These are phyloP conservation scores for Penicillium sp. DNA, from an alignment of 2,329 filamentous ascomycete genomes.

Conservation along the genomic window DNA sequence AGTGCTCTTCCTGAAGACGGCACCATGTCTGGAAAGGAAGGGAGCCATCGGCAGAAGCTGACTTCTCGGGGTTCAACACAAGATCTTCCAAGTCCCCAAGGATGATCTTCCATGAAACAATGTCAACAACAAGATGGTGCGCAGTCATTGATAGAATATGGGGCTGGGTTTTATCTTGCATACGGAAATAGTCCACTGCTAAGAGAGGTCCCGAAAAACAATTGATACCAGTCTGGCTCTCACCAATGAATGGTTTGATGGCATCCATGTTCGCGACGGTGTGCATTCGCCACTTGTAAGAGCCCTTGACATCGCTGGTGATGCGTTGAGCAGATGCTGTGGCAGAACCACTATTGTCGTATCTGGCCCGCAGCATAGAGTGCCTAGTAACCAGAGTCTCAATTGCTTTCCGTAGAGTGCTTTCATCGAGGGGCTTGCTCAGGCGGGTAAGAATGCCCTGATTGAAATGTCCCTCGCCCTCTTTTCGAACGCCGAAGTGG, in stretches of 20 bases:
- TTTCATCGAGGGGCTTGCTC: slow-evolving; percentile 24
- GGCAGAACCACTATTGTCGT: slow-evolving; percentile 19
- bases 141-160: slow-evolving; percentile 36
- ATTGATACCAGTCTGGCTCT: slow-evolving; percentile 36
- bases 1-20: slow-evolving; percentile 31
- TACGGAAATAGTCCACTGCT: slow-evolving; percentile 43
- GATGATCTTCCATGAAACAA: slow-evolving; percentile 43
- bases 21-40: slow-evolving; percentile 42
- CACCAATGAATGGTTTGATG: slow-evolving; percentile 25
- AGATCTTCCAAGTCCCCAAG: slow-evolving; percentile 41
- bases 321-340: slow-evolving; percentile 29
- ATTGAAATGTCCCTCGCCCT: slow-evolving; percentile 39
- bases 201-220: slow-evolving; percentile 41
- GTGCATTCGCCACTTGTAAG: slow-evolving; percentile 29
- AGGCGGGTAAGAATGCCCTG: slow-evolving; percentile 38
- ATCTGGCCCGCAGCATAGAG: slow-evolving; percentile 40
- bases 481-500: slow-evolving; percentile 35
- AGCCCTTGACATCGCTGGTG: slow-evolving; percentile 28
- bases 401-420: slow-evolving; percentile 27
- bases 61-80: slow-evolving; percentile 29
- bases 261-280: slow-evolving; percentile 16
- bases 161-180: slow-evolving; percentile 31
- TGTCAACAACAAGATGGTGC: slow-evolving; percentile 41
- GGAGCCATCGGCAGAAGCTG: slow-evolving; percentile 21
- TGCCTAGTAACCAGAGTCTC: slow-evolving; percentile 34